Percentiles rank a stretch among this genome's conserved stretches.
phyloP scores from a whole-genome alignment of 768 basidiomycete genomes.

The Zangia roseola region DNA sequence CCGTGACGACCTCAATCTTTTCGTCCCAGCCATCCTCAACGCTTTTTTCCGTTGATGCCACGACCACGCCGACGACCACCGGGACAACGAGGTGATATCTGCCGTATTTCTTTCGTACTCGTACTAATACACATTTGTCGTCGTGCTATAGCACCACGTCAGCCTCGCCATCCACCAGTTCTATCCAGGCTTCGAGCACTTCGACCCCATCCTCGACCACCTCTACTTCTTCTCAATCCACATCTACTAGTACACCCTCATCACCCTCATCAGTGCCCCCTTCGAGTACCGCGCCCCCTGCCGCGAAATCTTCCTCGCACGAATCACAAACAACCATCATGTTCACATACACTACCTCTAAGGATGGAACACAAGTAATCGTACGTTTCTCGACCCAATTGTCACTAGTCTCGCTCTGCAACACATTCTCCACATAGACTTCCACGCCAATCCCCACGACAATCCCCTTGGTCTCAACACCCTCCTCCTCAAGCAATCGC shows the following conservation, averaged over 20 bases:
- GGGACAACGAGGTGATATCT: conserved; percentile 16
- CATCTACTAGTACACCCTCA: not conserved
- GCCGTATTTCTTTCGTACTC: not conserved
- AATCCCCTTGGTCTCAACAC: conserved; percentile 6
- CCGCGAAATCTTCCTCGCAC: conserved; percentile 5
- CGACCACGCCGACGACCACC: conserved; percentile 2
- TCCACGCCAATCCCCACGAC: conserved; percentile 16
- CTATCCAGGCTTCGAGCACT: not conserved
- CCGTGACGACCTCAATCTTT: no score
- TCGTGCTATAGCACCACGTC: conserved; percentile 2
- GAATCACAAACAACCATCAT: conserved; percentile 18
- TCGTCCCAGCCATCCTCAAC: not conserved
- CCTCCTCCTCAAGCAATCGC: conserved; percentile 20
- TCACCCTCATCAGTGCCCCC: conserved; percentile 1
- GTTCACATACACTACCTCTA: conserved; percentile 15
- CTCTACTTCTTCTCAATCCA: not conserved
- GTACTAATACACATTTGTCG: not conserved
- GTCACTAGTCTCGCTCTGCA: not conserved
- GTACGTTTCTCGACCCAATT: conserved; percentile 14
- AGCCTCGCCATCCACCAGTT: not conserved
- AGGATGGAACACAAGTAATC: conserved; percentile 12
- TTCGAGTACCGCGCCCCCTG: conserved; percentile 1
- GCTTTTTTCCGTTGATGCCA: not conserved
- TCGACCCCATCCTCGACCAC: conserved; percentile 2
- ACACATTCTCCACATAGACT: conserved; percentile 6